Evolutionary conservation across 345 rosid species (phyloP).

Genomic region (Luvunga scandens): DNA sequence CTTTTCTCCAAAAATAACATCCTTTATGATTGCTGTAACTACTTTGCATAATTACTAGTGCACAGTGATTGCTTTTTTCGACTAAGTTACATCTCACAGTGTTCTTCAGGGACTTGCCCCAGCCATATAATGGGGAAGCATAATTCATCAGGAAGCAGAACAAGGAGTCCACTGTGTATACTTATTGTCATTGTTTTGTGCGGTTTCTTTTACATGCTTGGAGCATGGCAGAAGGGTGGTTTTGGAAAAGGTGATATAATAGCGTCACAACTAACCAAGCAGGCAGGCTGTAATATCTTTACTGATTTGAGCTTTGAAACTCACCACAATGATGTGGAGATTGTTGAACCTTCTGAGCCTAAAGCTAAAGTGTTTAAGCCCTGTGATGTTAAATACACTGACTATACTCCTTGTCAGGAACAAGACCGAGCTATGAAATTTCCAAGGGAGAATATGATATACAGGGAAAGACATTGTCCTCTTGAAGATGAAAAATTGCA

Average conservation of each 20-base stretch:
- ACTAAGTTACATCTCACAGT: not conserved
- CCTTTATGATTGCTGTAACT: not conserved
- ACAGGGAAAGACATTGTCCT: slow-evolving; percentile 96
- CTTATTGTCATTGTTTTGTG: slow-evolving; percentile 75
- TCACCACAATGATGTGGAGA: slow-evolving; percentile 70
- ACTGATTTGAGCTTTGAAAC: slow-evolving; percentile 66
- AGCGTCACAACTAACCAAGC: slow-evolving; percentile 61
- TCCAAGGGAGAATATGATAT: slow-evolving; percentile 90
- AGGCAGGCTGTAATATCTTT: slow-evolving; percentile 60
- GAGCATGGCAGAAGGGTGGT: slow-evolving; percentile 96
- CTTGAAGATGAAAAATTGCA: slow-evolving; percentile 69
- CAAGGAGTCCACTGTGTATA: slow-evolving; percentile 61
- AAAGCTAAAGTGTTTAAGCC: slow-evolving; percentile 57
- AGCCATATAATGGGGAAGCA: slow-evolving; percentile 55
- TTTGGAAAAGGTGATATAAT: slow-evolving; percentile 88
- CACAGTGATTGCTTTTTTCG: slow-evolving; percentile 2
- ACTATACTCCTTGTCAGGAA: slow-evolving; percentile 96
- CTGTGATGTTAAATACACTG: slow-evolving; percentile 71
- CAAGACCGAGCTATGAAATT: slow-evolving; percentile 90
- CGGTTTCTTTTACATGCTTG: slow-evolving; percentile 85
- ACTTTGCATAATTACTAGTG: not conserved
- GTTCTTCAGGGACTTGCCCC: slow-evolving; percentile 24
- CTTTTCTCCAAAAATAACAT: not conserved
- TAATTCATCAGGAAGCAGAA: slow-evolving; percentile 42
- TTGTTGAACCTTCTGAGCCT: slow-evolving; percentile 47